Evolutionary conservation across 805 yeast species (phyloP), one percentile per base, ranked within the genome.

Genomic region (Kuraishia cidri): DNA sequence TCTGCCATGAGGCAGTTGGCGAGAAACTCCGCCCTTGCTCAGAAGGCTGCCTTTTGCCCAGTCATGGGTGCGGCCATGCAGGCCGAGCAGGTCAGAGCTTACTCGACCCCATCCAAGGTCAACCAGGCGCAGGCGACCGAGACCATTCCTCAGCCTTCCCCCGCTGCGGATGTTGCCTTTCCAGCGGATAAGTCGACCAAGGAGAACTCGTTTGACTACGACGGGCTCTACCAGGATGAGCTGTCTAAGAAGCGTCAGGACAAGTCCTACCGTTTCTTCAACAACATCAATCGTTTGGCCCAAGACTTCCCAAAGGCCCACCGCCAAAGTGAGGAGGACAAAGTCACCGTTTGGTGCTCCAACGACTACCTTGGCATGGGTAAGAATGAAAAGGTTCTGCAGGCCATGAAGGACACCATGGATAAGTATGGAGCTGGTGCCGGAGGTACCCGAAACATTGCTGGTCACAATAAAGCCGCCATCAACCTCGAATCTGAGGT

Each of bases 261-360:
- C 65, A 85, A 83, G 57, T 86, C 97, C 15, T 92, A 92, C 62
- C 80, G 99, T 48, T 90, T 73, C 58, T 92, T 92, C 72, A 92
- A 92, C 73, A 92, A 92, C 68, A 87, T 92, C 65, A 92, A 92
- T 67, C 79, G 99, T 46, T 69, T 92, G 46, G 97, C 97, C 30
- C 68, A 76, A 39, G 95, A 90, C 54, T 92, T 86, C 52, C 99
- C 99, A 28, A 65, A 65, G 48, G 98, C 98, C 24, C 98, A 92
- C 53, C 74, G 92, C 43, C 69, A 78, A 37, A 39, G 52, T 24
- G 85, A 79, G 50, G 64, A 64, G 11, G 94, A 86, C 48, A 83
- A 83, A 52, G 98, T 92, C 37, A 87, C 95, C 33, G 98, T 92
- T 37, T 92, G 99, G 99, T 92, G 99, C 53, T 88, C 98, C 26